These are phyloP conservation scores for Fagopyrum esculentum DNA, from an alignment of 148 eudicot species.

Conservation along the genomic window DNA sequence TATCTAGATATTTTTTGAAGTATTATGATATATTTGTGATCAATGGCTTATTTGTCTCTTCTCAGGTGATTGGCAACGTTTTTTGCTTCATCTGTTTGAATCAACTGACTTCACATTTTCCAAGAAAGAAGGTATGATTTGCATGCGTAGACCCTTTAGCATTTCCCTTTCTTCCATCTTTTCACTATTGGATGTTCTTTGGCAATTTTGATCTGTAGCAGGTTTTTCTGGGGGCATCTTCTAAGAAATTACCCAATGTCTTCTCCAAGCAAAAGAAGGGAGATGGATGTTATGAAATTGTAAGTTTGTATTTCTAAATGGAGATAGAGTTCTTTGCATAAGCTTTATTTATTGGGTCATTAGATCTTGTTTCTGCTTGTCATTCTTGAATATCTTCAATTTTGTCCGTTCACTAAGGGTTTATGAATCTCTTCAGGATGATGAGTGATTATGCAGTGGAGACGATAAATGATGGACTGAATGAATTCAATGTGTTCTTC, in stretches of 20 bases:
- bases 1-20: too few species aligned
- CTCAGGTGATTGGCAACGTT: not conserved
- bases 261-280: constrained; percentile 83
- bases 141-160: not conserved
- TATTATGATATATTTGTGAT: not conserved
- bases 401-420: not conserved
- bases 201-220: not conserved
- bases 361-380: not conserved
- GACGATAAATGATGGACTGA: constrained; percentile 65
- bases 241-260: constrained; percentile 35
- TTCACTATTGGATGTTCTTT: not conserved
- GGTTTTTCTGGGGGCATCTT: not conserved
- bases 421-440: constrained; percentile 42
- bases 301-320: constrained; percentile 28
- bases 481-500: constrained; percentile 69
- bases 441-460: constrained; percentile 83
- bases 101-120: not conserved
- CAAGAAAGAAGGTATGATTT: not conserved
- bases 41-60: not conserved
- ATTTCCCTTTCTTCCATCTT: not conserved
- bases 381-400: not conserved
- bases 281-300: constrained; percentile 87
- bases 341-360: not conserved
- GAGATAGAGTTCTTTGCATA: not conserved
- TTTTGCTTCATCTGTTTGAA: not conserved